These are phyloP conservation scores for Elongisporangium senticosum DNA, from an alignment of 352 stramenopile species.

Conservation along the genomic window DNA sequence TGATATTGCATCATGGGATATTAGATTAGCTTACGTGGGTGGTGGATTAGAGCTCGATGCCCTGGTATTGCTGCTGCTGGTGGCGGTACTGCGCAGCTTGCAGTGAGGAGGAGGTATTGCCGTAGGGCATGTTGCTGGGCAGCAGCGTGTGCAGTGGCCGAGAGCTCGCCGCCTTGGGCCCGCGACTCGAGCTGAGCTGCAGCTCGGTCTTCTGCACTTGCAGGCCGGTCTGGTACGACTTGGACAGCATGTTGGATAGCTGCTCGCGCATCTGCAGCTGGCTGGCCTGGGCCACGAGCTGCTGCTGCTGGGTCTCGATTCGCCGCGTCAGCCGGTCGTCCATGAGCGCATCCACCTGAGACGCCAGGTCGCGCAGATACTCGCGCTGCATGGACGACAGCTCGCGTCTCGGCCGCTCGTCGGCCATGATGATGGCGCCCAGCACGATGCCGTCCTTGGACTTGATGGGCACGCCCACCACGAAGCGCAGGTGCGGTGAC, in stretches of 20 bases:
- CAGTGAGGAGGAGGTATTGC: slow-evolving; percentile 15
- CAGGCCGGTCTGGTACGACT: slow-evolving; percentile 44
- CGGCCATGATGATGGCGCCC: slow-evolving; percentile 50
- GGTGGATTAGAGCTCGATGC: not conserved
- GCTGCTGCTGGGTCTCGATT: slow-evolving; percentile 20
- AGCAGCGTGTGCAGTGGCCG: not conserved
- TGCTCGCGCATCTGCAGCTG: slow-evolving; percentile 34
- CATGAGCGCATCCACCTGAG: slow-evolving; percentile 39
- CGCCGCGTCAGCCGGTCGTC: slow-evolving; percentile 35
- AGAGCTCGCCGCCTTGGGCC: not conserved
- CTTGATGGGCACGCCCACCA: slow-evolving; percentile 47
- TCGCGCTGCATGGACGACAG: slow-evolving; percentile 24
- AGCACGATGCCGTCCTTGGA: slow-evolving; percentile 44
- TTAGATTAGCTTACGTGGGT: not conserved
- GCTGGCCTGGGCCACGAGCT: slow-evolving; percentile 8
- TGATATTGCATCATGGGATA: not conserved
- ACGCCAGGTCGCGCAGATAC: slow-evolving; percentile 31
- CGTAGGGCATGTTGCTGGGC: not conserved
- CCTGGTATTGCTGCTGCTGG: not conserved
- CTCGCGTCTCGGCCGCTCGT: slow-evolving; percentile 27
- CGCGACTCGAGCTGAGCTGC: not conserved
- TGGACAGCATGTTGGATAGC: slow-evolving; percentile 37
- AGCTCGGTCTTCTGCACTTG: slow-evolving; percentile 45
- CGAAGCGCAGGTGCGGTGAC: slow-evolving; percentile 42
- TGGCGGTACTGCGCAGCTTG: not conserved